Conservation (phyloP, 2,329 filamentous ascomycete species). For the Aureobasidium lini region DNA sequence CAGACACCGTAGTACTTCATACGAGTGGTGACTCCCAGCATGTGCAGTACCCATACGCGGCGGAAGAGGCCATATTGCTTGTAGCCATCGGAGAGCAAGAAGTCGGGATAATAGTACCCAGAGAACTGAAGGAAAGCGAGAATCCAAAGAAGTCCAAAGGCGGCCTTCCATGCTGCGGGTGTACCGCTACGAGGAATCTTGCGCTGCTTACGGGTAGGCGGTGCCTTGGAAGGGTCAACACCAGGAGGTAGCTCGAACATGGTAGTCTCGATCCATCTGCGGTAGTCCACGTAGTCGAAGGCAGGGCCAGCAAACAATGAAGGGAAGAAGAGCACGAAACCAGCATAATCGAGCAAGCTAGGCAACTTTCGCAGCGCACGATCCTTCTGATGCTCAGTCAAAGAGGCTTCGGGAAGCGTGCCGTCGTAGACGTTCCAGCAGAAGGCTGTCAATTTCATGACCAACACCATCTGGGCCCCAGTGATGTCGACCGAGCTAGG, state of each 20-base stretch:
- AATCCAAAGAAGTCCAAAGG: slow-evolving; percentile 70
- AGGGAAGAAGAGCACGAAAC: slow-evolving; percentile 93
- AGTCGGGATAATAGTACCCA: slow-evolving; percentile 55
- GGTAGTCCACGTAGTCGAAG: slow-evolving; percentile 92
- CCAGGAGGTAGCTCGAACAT: slow-evolving; percentile 85
- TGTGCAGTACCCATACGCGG: slow-evolving; percentile 72
- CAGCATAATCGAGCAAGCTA: slow-evolving; percentile 68
- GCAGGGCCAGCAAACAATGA: slow-evolving; percentile 82
- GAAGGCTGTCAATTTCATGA: slow-evolving; percentile 96
- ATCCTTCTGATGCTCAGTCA: slow-evolving; percentile 83
- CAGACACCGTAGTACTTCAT: slow-evolving; percentile 97
- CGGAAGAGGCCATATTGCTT: slow-evolving; percentile 60
- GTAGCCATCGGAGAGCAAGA: slow-evolving; percentile 60
- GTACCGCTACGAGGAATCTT: slow-evolving; percentile 86
- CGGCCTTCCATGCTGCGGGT: slow-evolving; percentile 71
- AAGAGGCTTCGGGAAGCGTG: slow-evolving; percentile 64
- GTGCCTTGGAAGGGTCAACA: slow-evolving; percentile 76
- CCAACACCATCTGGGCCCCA: slow-evolving; percentile 90
- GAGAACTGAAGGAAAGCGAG: slow-evolving; percentile 67
- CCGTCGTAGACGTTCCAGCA: slow-evolving; percentile 98
- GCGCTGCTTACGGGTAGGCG: slow-evolving; percentile 79
- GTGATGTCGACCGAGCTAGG: slow-evolving; percentile 75
- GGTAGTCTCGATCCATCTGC: slow-evolving; percentile 81
- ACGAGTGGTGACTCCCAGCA: slow-evolving; percentile 72
- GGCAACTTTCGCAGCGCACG: slow-evolving; percentile 71